phyloP scores from a whole-genome alignment of 1,139 yeast genomes.

The Wickerhamomyces sp. region DNA sequence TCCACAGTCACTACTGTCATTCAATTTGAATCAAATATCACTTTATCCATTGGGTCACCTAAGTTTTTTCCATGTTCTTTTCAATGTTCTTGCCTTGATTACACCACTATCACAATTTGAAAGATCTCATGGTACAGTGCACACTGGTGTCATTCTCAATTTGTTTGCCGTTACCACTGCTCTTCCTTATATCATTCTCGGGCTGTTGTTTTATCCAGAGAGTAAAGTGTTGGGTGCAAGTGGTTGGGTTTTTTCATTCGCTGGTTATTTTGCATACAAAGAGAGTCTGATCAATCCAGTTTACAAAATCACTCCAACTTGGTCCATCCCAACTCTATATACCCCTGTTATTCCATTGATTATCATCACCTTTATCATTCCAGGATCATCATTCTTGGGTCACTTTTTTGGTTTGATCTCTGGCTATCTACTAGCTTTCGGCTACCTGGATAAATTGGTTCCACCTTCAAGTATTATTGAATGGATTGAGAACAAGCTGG shows the following conservation, averaged over 20 bases:
- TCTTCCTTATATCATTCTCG: conserved; percentile 55
- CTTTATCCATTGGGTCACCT: conserved; percentile 72
- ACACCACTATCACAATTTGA: conserved; percentile 70
- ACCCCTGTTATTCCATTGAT: conserved; percentile 55
- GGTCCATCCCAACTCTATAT: conserved; percentile 53
- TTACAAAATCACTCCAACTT: conserved; percentile 28
- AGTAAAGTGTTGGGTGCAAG: conserved; percentile 60
- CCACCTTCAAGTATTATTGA: conserved; percentile 59
- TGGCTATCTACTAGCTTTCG: conserved; percentile 56
- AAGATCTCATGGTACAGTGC: conserved; percentile 73
- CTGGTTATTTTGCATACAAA: conserved; percentile 57
- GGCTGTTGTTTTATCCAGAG: conserved; percentile 48
- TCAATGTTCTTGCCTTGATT: conserved; percentile 55
- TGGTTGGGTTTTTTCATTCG: conserved; percentile 71
- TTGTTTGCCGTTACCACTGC: conserved; percentile 68
- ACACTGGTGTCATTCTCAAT: conserved; percentile 80
- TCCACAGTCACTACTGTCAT: conserved; percentile 50
- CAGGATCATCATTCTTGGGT: conserved; percentile 69
- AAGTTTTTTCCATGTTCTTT: conserved; percentile 53
- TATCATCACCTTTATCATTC: conserved; percentile 42
- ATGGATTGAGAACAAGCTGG: conserved; percentile 58
- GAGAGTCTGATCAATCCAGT: conserved; percentile 52
- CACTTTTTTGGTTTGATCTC: conserved; percentile 51
- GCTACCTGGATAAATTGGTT: conserved; percentile 46
- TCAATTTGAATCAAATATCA: conserved; percentile 61